A percentile compares a stretch with the other conserved stretches of the same genome.
Evolutionary conservation across 108 stramenopile species (phyloP).

Genomic region (Skeletonema costatum): DNA sequence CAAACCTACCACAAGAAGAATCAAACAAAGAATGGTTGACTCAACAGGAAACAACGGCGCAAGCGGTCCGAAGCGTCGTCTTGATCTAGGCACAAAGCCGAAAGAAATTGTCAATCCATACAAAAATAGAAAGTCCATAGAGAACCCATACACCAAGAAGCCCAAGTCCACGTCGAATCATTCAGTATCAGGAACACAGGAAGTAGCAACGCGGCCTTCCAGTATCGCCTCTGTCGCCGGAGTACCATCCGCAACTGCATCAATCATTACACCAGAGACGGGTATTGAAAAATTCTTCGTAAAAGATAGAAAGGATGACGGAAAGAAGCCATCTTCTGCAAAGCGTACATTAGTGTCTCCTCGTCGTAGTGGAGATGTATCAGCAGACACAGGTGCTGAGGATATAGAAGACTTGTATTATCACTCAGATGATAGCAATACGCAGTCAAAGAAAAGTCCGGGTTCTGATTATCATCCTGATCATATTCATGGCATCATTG

Average conservation of each 20-base stretch:
- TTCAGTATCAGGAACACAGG: neutral
- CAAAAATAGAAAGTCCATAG: neutral
- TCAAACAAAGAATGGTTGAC: no score
- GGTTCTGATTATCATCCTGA: conserved; percentile 44
- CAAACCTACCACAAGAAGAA: no score
- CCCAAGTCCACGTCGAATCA: neutral
- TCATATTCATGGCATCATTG: conserved; percentile 63
- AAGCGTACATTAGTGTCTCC: conserved; percentile 30
- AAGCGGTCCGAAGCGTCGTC: neutral
- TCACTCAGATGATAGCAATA: conserved; percentile 13
- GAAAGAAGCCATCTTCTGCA: conserved; percentile 22
- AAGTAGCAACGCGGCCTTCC: no score
- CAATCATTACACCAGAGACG: conserved; percentile 30
- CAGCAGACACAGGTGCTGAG: conserved; percentile 3
- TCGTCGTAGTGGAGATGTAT: neutral
- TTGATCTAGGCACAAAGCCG: neutral
- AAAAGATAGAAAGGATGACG: neutral
- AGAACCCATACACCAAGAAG: neutral
- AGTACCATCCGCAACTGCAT: neutral
- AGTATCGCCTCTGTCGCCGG: neutral
- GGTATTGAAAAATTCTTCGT: conserved; percentile 32
- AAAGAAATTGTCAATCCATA: neutral
- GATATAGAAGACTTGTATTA: conserved; percentile 14
- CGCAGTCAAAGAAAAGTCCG: neutral
- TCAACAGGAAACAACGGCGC: neutral